Base-by-base conservation (phyloP, 805 yeast species). In the Teunomyces cretensis region DNA sequence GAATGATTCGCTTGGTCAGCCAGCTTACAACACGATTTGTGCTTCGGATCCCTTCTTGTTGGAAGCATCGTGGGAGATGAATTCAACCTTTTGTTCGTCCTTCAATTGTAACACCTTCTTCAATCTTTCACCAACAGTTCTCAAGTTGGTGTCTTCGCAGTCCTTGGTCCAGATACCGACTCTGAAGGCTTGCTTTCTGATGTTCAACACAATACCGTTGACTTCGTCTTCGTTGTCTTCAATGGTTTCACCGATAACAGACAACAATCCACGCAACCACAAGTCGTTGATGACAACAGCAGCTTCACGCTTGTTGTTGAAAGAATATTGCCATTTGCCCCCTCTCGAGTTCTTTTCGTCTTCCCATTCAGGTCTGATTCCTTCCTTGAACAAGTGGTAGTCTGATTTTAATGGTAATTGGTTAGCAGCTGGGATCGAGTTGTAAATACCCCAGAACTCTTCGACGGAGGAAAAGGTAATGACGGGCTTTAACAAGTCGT, bases 311-410 rank as follows among this genome's bases (percentile, higher is more conserved):
- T 76, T 84, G 70, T 86, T 83, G 69, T 79, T 83, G 71, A 80
- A 87, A 35, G 87, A 77, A 53, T 57, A 70, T 54, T 67, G 74
- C 96, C 97, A 94, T 73, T 88, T 89, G 62, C 99, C 99, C 64
- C 99, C 99, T 56, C 83, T 78, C 48, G 87, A 68, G 70, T 94
- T 94, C 53, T 81, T 80, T 44, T 73, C 76, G 68, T 94, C 98
- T 77, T 94, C 99, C 99, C 99, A 94, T 78, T 94, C 98, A 45
- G 99, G 99, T 68, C 88, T 86, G 60, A 94, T 83, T 47, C 90
- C 96, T 64, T 86, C 87, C 73, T 92, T 86, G 78, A 94, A 94
- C 61, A 92, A 81, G 67, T 94, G 96, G 73, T 92, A 92, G 71
- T 94, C 98, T 9, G 97, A 87, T 69, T 84, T 88, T 60, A 85